A percentile compares a stretch with the other conserved stretches of the same genome.
phyloP scores from a whole-genome alignment of 1,284 basidiomycete species.

The Cutaneotrichosporon curvatum region DNA sequence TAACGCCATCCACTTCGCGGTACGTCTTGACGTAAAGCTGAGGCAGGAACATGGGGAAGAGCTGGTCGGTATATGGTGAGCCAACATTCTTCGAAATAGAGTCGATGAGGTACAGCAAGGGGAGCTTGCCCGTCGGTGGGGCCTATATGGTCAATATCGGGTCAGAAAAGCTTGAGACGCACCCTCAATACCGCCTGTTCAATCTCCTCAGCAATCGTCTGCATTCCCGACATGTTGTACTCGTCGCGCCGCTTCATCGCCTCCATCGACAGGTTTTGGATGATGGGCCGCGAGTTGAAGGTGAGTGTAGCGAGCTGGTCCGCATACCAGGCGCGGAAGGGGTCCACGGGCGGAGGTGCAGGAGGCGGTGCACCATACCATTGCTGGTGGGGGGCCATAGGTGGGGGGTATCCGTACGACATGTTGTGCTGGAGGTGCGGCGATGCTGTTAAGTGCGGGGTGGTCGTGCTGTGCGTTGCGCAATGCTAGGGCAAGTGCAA shows the following conservation, averaged over 20 bases:
- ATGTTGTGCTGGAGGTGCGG: neutral
- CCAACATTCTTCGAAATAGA: slow-evolving; percentile 93
- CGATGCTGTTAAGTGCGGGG: neutral
- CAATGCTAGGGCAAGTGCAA: neutral
- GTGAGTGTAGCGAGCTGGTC: slow-evolving; percentile 73
- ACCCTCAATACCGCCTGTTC: slow-evolving; percentile 72
- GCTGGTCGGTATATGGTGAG: slow-evolving; percentile 75
- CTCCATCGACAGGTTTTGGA: slow-evolving; percentile 88
- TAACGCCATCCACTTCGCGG: slow-evolving; percentile 68
- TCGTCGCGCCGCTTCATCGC: slow-evolving; percentile 61
- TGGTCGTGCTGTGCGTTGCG: neutral
- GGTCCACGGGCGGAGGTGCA: slow-evolving; percentile 22
- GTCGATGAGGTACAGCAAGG: slow-evolving; percentile 89
- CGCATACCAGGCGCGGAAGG: slow-evolving; percentile 55
- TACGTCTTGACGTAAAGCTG: slow-evolving; percentile 78
- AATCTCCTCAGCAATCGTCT: slow-evolving; percentile 77
- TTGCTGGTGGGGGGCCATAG: neutral
- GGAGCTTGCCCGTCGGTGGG: slow-evolving; percentile 84
- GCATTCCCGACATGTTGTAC: slow-evolving; percentile 63
- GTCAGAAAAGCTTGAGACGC: slow-evolving; percentile 22
- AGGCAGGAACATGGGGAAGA: slow-evolving; percentile 62
- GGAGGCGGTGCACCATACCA: slow-evolving; percentile 3
- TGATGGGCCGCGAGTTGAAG: slow-evolving; percentile 93
- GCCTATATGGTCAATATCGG: slow-evolving; percentile 53
- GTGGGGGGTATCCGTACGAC: slow-evolving; percentile 6